Percentiles rank a stretch among this genome's conserved stretches.
Conservation (phyloP, 2,329 filamentous ascomycete species). For the Pyricularia pennisetigena region DNA sequence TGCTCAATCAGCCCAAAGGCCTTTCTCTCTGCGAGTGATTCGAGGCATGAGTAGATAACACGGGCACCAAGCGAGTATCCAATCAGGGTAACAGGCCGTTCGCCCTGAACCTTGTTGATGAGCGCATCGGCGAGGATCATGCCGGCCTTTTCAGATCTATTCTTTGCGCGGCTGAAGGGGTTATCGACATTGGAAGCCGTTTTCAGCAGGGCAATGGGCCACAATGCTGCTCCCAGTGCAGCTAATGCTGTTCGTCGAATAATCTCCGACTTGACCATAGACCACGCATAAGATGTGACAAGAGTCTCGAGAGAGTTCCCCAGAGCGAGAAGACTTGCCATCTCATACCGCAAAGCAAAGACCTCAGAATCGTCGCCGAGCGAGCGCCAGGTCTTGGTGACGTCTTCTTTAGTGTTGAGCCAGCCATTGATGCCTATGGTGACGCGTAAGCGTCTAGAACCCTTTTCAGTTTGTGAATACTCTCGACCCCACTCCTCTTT, state of each 20-base stretch:
- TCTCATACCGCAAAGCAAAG: constrained; percentile 78
- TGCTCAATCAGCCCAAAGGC: constrained; percentile 80
- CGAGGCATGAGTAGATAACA: constrained; percentile 74
- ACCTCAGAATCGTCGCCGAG: constrained; percentile 64
- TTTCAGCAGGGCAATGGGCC: constrained; percentile 59
- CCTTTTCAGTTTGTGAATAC: constrained; percentile 18
- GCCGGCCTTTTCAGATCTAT: constrained; percentile 71
- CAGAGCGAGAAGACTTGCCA: constrained; percentile 64
- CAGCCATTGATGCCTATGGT: constrained; percentile 84
- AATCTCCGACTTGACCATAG: constrained; percentile 62
- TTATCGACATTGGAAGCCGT: constrained; percentile 66
- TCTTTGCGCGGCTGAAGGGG: constrained; percentile 68
- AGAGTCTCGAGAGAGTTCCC: constrained; percentile 64
- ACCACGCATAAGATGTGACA: constrained; percentile 67
- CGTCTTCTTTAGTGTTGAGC: constrained; percentile 65
- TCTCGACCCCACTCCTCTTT: constrained; percentile 31
- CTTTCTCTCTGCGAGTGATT: constrained; percentile 62
- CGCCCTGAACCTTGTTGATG: constrained; percentile 72
- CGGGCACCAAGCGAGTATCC: constrained; percentile 76
- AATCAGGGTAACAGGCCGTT: constrained; percentile 69
- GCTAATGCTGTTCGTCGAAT: constrained; percentile 63
- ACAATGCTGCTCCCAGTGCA: constrained; percentile 56
- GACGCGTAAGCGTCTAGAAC: constrained; percentile 54
- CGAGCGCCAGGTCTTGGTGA: constrained; percentile 70
- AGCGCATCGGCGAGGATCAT: constrained; percentile 72